Conservation (phyloP, 441 rosid genomes). For the Mallotus japonicus region DNA sequence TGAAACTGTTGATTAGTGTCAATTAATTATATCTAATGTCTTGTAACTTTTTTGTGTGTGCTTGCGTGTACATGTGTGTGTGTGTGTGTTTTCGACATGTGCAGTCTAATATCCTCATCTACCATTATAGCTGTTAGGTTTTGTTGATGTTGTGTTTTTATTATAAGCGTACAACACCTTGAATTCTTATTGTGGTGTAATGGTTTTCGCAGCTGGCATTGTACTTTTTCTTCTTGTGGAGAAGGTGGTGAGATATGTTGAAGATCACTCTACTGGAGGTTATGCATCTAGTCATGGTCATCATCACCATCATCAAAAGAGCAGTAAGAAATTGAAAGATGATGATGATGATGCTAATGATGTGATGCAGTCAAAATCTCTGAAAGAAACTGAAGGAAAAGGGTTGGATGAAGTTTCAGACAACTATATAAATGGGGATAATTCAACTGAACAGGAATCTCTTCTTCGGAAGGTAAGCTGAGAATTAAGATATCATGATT, state of each 20-base stretch:
- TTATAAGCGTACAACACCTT: conserved; percentile 22
- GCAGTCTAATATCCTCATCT: not conserved
- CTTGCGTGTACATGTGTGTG: too few relatives aligned
- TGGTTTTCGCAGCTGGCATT: conserved; percentile 76
- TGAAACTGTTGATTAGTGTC: too few relatives aligned
- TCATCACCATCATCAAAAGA: conserved; percentile 65
- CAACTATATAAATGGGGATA: conserved; percentile 38
- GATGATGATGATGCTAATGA: conserved; percentile 33
- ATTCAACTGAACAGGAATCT: conserved; percentile 32
- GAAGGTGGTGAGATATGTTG: conserved; percentile 89
- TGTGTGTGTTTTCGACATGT: not conserved
- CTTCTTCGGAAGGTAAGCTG: conserved; percentile 64
- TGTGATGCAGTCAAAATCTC: conserved; percentile 28
- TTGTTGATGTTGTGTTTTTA: conserved; percentile 16
- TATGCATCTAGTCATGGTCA: conserved; percentile 61
- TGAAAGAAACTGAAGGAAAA: conserved; percentile 33
- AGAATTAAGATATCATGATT: conserved; percentile 7
- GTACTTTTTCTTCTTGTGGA: conserved; percentile 90
- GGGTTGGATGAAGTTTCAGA: conserved; percentile 37
- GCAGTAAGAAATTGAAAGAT: conserved; percentile 56
- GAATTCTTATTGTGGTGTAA: conserved; percentile 31
- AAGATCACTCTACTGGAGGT: conserved; percentile 60
- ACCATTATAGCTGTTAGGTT: not conserved
- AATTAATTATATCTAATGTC: too few relatives aligned
- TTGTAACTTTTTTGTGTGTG: too few relatives aligned